These are phyloP conservation scores for Paulownia fortunei DNA, from an alignment of 257 asterid genomes.

Conservation along the genomic window DNA sequence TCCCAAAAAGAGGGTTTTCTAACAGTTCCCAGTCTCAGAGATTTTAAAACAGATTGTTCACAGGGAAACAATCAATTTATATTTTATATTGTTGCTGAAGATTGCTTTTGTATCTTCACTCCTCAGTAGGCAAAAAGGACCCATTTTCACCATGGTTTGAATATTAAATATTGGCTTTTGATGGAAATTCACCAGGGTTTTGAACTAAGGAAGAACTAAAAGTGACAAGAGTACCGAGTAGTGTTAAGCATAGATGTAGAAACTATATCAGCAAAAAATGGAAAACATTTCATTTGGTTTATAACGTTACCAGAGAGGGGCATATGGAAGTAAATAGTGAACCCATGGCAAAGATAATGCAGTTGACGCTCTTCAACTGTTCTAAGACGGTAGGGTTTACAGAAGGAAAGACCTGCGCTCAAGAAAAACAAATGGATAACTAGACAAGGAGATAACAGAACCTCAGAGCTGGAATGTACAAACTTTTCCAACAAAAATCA, in stretches of 20 bases:
- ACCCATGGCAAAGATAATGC: slow-evolving; percentile 94
- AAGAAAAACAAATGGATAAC: slow-evolving; percentile 18
- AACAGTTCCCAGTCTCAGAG: neutral
- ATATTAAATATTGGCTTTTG: neutral
- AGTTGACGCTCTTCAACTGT: slow-evolving; percentile 71
- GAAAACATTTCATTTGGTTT: neutral
- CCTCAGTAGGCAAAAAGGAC: neutral
- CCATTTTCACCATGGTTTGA: neutral
- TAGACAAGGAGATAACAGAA: neutral
- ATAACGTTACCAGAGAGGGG: slow-evolving; percentile 81
- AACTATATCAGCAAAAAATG: neutral
- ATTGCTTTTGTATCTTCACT: neutral
- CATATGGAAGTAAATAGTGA: slow-evolving; percentile 93
- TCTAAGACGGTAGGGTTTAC: slow-evolving; percentile 78
- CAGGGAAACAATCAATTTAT: neutral
- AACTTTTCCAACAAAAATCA: slow-evolving; percentile 8
- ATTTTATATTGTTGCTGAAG: slow-evolving; percentile 1
- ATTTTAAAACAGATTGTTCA: neutral
- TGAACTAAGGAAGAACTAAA: neutral
- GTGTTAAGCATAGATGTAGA: neutral
- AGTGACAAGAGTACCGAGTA: neutral
- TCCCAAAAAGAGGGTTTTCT: neutral
- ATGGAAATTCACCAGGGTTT: neutral
- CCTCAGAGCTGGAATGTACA: slow-evolving; percentile 3
- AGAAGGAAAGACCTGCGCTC: slow-evolving; percentile 86